These are phyloP conservation scores for Rutstroemia sydowiana DNA, from an alignment of 2,329 filamentous ascomycete genomes.

Conservation along the genomic window DNA sequence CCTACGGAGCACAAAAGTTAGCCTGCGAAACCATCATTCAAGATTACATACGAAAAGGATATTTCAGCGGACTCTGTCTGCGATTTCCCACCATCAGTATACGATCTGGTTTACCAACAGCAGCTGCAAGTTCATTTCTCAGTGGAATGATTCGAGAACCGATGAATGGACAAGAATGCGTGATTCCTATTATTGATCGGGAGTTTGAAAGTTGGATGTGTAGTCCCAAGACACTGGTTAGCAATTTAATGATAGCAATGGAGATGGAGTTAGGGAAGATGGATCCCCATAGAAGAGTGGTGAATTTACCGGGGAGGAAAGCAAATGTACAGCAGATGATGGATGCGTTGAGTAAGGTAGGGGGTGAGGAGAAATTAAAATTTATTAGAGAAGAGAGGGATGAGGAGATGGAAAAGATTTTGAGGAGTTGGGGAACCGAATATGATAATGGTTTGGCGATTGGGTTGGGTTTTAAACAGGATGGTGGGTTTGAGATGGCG, in stretches of 20 bases:
- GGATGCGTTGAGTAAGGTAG: slow-evolving; percentile 48
- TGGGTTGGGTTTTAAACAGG: slow-evolving; percentile 43
- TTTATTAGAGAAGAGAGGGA: slow-evolving; percentile 48
- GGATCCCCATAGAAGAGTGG: slow-evolving; percentile 37
- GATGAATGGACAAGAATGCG: slow-evolving; percentile 44
- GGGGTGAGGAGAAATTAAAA: slow-evolving; percentile 45
- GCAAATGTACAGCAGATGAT: slow-evolving; percentile 54
- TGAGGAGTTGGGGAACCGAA: slow-evolving; percentile 53
- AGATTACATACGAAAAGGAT: slow-evolving; percentile 47
- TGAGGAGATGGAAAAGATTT: slow-evolving; percentile 45
- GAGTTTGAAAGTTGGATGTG: slow-evolving; percentile 46
- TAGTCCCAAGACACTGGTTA: slow-evolving; percentile 44
- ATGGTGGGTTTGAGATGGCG: slow-evolving; percentile 45
- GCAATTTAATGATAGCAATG: slow-evolving; percentile 43
- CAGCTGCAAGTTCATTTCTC: slow-evolving; percentile 53
- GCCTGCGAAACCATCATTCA: slow-evolving; percentile 53
- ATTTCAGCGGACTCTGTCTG: slow-evolving; percentile 49
- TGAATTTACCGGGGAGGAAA: slow-evolving; percentile 52
- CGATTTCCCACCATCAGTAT: slow-evolving; percentile 56
- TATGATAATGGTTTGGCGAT: slow-evolving; percentile 47
- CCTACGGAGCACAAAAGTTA: slow-evolving; percentile 56
- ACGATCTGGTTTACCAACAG: slow-evolving; percentile 50
- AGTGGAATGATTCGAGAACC: slow-evolving; percentile 57
- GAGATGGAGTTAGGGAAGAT: slow-evolving; percentile 35
- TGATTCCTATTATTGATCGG: slow-evolving; percentile 45